phyloP scores from a whole-genome alignment of 225 moss, liverwort and hornwort species.

The Sphagnum tenellum region DNA sequence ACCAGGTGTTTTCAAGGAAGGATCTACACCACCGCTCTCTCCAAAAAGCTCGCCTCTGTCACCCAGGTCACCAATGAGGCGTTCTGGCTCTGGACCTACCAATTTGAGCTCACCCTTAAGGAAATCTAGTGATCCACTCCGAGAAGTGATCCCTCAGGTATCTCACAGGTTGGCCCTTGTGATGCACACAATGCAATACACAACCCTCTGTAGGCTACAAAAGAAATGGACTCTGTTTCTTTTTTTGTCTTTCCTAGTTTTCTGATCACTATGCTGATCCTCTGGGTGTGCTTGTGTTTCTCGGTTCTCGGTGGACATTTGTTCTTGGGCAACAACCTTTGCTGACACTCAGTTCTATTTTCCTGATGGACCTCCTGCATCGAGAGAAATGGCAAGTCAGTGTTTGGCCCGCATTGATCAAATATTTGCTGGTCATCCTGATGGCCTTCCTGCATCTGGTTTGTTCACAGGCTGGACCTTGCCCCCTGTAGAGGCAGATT shows the following conservation, averaged over 20 bases:
- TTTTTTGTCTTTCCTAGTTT: no score
- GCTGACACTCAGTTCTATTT: slow-evolving; percentile 67
- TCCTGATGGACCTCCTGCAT: slow-evolving; percentile 73
- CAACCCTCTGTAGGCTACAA: no score
- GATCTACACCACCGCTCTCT: slow-evolving; percentile 81
- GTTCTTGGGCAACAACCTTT: no score
- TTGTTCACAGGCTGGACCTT: no score
- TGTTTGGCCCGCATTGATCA: slow-evolving; percentile 54
- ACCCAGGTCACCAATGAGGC: slow-evolving; percentile 82
- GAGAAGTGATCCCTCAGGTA: slow-evolving; percentile 97
- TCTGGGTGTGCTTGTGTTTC: no score
- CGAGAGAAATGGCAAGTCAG: slow-evolving; percentile 65
- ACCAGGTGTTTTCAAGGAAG: slow-evolving; percentile 54
- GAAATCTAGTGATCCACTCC: slow-evolving; percentile 66
- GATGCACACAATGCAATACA: no score
- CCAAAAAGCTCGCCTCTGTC: slow-evolving; percentile 66
- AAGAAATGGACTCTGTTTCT: no score
- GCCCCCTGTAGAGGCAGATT: no score
- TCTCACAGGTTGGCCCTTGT: slow-evolving; percentile 44
- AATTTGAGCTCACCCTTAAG: slow-evolving; percentile 70
- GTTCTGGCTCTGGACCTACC: slow-evolving; percentile 56
- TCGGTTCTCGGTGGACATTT: no score
- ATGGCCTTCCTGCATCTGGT: slow-evolving; percentile 7
- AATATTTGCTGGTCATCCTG: slow-evolving; percentile 64
- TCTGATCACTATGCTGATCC: no score